Evolutionary conservation across 108 stramenopile species (phyloP).

Genomic region (Aurantiochytrium sp.): DNA sequence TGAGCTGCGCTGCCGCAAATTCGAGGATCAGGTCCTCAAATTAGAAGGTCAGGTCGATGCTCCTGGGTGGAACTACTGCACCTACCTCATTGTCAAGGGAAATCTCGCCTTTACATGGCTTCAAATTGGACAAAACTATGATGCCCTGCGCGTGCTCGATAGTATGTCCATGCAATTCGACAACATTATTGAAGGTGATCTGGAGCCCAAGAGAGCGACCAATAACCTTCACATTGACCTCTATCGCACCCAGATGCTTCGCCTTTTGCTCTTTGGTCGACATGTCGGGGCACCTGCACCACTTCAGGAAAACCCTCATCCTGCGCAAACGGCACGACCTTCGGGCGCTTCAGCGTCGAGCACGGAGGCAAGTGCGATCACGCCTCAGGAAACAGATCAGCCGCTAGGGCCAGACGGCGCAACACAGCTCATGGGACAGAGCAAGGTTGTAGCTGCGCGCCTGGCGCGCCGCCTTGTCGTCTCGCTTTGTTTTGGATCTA

Average conservation of each 20-base stretch:
- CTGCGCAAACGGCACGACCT: not conserved
- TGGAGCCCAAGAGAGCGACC: not conserved
- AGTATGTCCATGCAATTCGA: not conserved
- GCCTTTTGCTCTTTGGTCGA: not conserved
- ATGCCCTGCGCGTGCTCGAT: not conserved
- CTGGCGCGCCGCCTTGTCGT: not conserved
- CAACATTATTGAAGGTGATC: not conserved
- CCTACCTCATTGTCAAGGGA: not conserved
- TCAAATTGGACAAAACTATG: not conserved
- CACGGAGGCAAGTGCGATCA: not conserved
- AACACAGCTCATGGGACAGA: not conserved
- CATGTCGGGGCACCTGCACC: not conserved
- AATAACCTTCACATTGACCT: not conserved
- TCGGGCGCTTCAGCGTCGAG: not conserved
- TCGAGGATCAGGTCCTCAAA: conserved; percentile 1
- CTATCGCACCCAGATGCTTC: not conserved
- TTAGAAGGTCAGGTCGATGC: not conserved
- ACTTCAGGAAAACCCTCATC: not conserved
- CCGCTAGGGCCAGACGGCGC: not conserved
- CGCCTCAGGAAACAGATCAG: not conserved
- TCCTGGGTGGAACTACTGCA: conserved; percentile 10
- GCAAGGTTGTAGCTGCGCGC: not conserved
- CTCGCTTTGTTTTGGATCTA: not conserved
- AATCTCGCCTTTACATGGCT: not conserved
- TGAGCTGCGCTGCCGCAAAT: conserved; percentile 2